Conservation (phyloP, 441 rosid genomes). For the Adansonia gregorii region DNA sequence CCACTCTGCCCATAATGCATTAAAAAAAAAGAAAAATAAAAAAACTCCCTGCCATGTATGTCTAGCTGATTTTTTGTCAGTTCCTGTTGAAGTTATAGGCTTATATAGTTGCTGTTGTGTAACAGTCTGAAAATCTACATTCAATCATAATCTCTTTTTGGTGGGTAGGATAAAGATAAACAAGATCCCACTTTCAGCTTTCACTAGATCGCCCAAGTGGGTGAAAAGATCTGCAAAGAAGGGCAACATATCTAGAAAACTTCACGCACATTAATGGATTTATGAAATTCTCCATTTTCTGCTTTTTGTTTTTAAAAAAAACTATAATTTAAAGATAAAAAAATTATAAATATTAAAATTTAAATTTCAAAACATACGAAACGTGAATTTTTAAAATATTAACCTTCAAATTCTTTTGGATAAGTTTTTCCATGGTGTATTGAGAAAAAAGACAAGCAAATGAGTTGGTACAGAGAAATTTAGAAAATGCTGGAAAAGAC, state of each 20-base stretch:
- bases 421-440: too few species aligned
- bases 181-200: conserved; percentile 28
- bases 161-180: conserved; percentile 18
- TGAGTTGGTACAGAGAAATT: neutral
- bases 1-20: conserved; percentile 23
- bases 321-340: too few species aligned
- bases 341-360: too few species aligned
- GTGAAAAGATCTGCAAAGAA: conserved; percentile 2
- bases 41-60: too few species aligned
- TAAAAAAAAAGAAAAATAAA: too few species aligned
- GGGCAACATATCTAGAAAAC: conserved; percentile 22
- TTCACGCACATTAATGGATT: neutral
- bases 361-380: too few species aligned
- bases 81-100: conserved; percentile 11
- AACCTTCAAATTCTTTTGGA: too few species aligned
- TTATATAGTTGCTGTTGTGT: neutral
- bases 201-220: neutral
- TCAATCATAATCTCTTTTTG: conserved; percentile 33
- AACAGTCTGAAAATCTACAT: conserved; percentile 14
- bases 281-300: too few species aligned
- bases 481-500: neutral
- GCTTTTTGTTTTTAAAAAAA: too few species aligned
- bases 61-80: conserved; percentile 16
- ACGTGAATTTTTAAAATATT: too few species aligned
- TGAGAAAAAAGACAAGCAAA: neutral